phyloP scores from a whole-genome alignment of 2,329 filamentous ascomycete species.

The Gaeumannomyces tritici region DNA sequence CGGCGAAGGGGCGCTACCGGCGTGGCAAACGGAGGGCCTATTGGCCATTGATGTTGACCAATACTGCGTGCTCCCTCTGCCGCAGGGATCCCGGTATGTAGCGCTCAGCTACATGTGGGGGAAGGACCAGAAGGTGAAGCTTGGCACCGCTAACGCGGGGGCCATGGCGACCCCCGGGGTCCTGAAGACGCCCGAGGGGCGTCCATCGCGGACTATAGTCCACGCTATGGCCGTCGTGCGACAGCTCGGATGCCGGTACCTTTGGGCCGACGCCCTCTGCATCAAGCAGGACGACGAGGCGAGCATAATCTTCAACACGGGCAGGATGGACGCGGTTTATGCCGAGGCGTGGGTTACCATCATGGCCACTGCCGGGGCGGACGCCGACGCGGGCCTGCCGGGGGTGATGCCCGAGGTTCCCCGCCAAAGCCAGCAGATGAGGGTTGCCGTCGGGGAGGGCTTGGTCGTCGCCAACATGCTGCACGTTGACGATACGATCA shows the following conservation, averaged over 20 bases:
- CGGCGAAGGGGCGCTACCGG: too few species aligned
- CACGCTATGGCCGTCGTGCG: conserved; percentile 3
- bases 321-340: conserved; percentile 6
- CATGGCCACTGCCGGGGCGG: conserved; percentile 3
- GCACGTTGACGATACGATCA: background rate
- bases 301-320: conserved; percentile 1
- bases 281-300: conserved; percentile 6
- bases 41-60: conserved; percentile 1
- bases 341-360: conserved; percentile 6
- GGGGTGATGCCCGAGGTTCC: conserved; percentile 1
- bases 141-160: background rate
- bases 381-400: conserved; percentile 6
- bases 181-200: background rate
- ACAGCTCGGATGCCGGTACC: conserved; percentile 2
- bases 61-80: background rate
- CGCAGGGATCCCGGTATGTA: background rate
- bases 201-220: conserved; percentile 5
- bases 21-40: background rate
- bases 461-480: conserved; percentile 4
- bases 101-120: conserved; percentile 6
- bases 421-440: conserved; percentile 2
- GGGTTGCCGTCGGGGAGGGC: background rate
- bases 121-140: conserved; percentile 6
- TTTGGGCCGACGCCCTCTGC: conserved; percentile 7
- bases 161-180: conserved; percentile 3